phyloP scores from a whole-genome alignment of 257 asterid species.

The Petrea volubilis region DNA sequence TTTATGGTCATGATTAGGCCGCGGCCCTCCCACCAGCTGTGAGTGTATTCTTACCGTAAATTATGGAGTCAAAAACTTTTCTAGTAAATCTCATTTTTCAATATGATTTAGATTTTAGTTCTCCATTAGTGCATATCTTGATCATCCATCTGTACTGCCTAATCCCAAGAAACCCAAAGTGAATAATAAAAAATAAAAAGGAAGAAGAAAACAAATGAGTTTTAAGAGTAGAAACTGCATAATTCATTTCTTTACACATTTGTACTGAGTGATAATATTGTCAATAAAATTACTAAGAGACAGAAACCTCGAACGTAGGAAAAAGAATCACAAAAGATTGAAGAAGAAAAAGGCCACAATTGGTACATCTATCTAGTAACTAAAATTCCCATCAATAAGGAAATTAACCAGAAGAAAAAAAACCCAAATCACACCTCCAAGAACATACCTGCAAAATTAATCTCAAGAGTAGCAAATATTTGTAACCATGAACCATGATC shows the following conservation, averaged over 20 bases:
- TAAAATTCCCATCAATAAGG: slow-evolving; percentile 11
- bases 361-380: slow-evolving; percentile 19
- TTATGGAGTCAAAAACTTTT: slow-evolving; percentile 22
- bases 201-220: not conserved
- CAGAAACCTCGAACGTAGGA: slow-evolving; percentile 1
- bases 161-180: not conserved
- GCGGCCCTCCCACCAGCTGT: slow-evolving; percentile 10
- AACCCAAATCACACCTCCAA: slow-evolving; percentile 10
- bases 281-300: slow-evolving; percentile 12
- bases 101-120: not conserved
- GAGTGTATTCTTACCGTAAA: slow-evolving; percentile 26
- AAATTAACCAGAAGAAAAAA: not conserved
- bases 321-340: slow-evolving; percentile 16
- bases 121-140: not conserved
- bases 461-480: slow-evolving; percentile 1
- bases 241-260: slow-evolving; percentile 30
- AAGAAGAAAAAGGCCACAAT: not conserved
- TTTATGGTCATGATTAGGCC: slow-evolving; percentile 17
- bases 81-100: not conserved
- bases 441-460: slow-evolving; percentile 38
- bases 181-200: not conserved
- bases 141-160: not conserved
- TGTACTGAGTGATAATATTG: slow-evolving; percentile 15
- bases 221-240: not conserved
- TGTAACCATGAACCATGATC: not conserved